Conservation (phyloP, 345 rosid genomes). For the Abelmoschus esculentus region DNA sequence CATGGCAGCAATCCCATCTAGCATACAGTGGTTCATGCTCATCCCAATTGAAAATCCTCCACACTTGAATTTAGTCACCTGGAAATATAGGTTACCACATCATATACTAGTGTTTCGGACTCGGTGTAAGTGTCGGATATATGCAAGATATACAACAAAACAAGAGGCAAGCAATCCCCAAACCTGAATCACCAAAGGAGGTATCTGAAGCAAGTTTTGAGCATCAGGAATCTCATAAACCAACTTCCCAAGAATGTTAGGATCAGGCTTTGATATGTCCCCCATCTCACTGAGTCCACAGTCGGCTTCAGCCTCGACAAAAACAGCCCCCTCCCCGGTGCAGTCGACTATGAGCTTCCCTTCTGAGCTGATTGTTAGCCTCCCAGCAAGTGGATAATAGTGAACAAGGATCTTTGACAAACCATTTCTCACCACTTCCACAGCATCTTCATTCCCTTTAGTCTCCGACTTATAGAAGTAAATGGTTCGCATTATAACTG, state of each 20-base stretch:
- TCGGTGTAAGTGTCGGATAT: background rate
- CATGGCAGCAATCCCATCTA: slow-evolving; percentile 82
- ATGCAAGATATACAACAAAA: background rate
- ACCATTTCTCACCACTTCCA: slow-evolving; percentile 48
- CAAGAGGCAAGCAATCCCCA: slow-evolving; percentile 1
- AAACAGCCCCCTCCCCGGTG: slow-evolving; percentile 78
- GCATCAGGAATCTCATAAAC: slow-evolving; percentile 69
- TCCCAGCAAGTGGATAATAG: slow-evolving; percentile 70
- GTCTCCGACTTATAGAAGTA: slow-evolving; percentile 66
- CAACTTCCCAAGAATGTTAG: slow-evolving; percentile 64
- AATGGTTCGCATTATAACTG: slow-evolving; percentile 63
- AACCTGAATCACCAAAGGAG: slow-evolving; percentile 73
- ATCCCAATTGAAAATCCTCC: slow-evolving; percentile 77
- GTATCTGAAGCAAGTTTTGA: slow-evolving; percentile 69
- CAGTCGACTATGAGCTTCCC: slow-evolving; percentile 74
- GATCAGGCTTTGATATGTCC: slow-evolving; percentile 55
- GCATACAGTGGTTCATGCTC: slow-evolving; percentile 75
- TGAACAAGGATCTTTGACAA: slow-evolving; percentile 63
- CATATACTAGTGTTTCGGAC: background rate
- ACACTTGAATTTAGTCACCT: slow-evolving; percentile 79
- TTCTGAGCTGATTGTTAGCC: slow-evolving; percentile 59
- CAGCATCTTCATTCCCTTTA: slow-evolving; percentile 58
- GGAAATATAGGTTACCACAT: slow-evolving; percentile 2
- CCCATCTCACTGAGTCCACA: slow-evolving; percentile 43
- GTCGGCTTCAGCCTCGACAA: slow-evolving; percentile 76